Evolutionary conservation across 495 filamentous ascomycete genomes (phyloP).

Genomic region (Podospora fimiseda): DNA sequence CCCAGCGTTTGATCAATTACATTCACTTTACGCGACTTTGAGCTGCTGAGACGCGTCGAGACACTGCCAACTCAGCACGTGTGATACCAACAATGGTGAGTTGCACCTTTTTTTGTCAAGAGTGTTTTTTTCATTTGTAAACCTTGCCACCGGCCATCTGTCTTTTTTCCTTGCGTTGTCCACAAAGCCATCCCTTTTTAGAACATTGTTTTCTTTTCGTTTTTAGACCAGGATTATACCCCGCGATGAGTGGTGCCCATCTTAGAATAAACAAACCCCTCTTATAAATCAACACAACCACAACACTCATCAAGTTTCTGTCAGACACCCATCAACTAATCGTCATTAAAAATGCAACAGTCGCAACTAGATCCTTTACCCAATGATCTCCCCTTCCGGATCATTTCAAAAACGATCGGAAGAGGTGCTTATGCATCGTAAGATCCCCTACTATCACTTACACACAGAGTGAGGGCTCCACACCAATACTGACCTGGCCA

Average conservation of each 20-base stretch:
- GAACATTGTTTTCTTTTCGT: background rate
- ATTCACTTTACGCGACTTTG: background rate
- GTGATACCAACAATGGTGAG: too few relatives aligned
- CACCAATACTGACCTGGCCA: conserved; percentile 14
- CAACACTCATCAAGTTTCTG: background rate
- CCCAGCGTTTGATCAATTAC: background rate
- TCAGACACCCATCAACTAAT: conserved; percentile 10
- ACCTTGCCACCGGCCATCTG: background rate
- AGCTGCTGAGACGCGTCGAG: too few relatives aligned
- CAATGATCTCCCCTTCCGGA: conserved; percentile 78
- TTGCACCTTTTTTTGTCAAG: too few relatives aligned
- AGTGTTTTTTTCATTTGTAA: too few relatives aligned
- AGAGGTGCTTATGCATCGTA: conserved; percentile 96
- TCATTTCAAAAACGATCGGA: conserved; percentile 93
- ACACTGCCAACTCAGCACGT: too few relatives aligned
- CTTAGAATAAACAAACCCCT: background rate
- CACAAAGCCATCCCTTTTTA: background rate
- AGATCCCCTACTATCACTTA: conserved; percentile 28
- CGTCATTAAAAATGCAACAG: conserved; percentile 47
- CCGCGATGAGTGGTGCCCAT: background rate
- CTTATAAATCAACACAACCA: background rate
- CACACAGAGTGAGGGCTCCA: background rate
- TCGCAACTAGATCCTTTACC: conserved; percentile 88
- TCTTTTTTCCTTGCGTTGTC: background rate
- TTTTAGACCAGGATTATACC: conserved; percentile 4